Conservation (phyloP, 2,329 filamentous ascomycete species). For the Rugonectria rugulosa region DNA sequence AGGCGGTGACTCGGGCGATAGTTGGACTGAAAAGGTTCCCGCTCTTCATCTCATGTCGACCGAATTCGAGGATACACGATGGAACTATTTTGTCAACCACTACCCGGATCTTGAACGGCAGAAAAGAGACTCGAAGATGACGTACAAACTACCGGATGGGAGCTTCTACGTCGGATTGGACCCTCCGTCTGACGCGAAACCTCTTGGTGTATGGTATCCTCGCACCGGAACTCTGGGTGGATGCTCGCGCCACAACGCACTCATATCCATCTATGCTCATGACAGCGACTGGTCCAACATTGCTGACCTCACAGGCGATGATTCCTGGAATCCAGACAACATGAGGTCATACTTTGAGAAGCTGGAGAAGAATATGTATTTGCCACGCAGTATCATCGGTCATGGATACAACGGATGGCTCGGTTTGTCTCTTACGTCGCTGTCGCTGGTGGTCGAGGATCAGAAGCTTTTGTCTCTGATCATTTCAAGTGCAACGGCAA, state of each 20-base stretch:
- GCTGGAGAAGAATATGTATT: constrained; percentile 53
- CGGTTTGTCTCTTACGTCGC: constrained; percentile 24
- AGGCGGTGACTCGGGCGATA: constrained; percentile 59
- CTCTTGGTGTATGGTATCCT: constrained; percentile 54
- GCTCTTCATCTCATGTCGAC: constrained; percentile 37
- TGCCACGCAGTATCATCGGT: constrained; percentile 46
- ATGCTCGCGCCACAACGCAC: constrained; percentile 47
- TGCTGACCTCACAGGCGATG: constrained; percentile 51
- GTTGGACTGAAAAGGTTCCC: constrained; percentile 38
- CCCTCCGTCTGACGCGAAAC: constrained; percentile 47
- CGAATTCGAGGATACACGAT: constrained; percentile 45
- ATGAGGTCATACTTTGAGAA: constrained; percentile 52
- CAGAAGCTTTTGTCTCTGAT: constrained; percentile 40
- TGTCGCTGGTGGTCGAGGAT: constrained; percentile 38
- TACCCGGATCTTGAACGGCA: constrained; percentile 57
- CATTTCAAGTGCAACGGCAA: constrained; percentile 36
- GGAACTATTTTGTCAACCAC: constrained; percentile 70
- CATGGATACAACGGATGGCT: constrained; percentile 54
- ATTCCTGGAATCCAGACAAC: constrained; percentile 48
- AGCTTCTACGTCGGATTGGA: constrained; percentile 42
- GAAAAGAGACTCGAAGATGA: constrained; percentile 59
- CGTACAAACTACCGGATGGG: constrained; percentile 47
- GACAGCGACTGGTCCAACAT: constrained; percentile 53
- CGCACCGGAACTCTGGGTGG: constrained; percentile 54
- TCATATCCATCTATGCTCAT: constrained; percentile 49